Evolutionary conservation across 345 rosid species (phyloP).

Genomic region (Acer campestre): DNA sequence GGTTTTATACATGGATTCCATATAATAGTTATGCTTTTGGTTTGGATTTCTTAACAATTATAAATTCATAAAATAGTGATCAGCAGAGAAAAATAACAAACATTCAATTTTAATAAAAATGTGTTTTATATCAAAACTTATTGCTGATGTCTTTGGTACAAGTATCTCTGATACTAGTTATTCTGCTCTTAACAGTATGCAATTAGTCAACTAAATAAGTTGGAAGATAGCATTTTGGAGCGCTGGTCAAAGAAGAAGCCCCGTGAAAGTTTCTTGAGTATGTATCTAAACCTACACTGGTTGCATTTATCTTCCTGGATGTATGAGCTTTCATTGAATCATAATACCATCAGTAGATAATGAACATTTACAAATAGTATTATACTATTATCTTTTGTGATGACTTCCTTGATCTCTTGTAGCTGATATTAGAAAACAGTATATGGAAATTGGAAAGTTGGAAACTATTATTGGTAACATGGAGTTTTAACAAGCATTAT

Average conservation of each 20-base stretch:
- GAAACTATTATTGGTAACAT: background rate
- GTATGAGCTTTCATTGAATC: background rate
- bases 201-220: constrained; percentile 83
- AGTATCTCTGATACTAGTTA: constrained; percentile 17
- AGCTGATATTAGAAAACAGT: constrained; percentile 4
- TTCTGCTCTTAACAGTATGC: constrained; percentile 69
- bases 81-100: background rate
- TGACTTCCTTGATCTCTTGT: background rate
- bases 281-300: constrained; percentile 33
- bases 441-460: background rate
- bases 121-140: constrained; percentile 11
- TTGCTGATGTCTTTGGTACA: background rate
- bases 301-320: background rate
- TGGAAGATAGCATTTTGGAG: constrained; percentile 93
- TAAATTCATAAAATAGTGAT: background rate
- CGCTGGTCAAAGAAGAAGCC: constrained; percentile 77
- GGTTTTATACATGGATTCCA: background rate
- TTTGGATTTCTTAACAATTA: background rate
- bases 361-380: background rate
- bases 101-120: constrained; percentile 4
- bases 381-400: background rate
- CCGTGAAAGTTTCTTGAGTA: constrained; percentile 63
- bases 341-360: background rate
- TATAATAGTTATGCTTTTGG: background rate
- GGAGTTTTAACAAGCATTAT: background rate